A percentile compares a stretch with the other conserved stretches of the same genome.
Conservation (phyloP, 1,139 yeast genomes). For the Diutina siamensis region DNA sequence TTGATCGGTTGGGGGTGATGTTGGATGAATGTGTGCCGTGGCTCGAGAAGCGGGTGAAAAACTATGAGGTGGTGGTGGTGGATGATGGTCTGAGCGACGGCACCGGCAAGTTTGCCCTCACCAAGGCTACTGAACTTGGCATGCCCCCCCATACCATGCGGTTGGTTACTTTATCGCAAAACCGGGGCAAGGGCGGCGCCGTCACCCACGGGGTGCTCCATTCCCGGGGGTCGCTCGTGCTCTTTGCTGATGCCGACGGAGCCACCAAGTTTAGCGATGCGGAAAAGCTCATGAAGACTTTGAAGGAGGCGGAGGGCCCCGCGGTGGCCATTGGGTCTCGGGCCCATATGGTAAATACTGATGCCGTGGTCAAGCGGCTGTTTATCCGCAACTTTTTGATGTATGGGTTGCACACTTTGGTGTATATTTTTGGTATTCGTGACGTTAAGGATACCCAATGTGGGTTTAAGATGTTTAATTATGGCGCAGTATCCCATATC, state of each 20-base stretch:
- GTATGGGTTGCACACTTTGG: conserved; percentile 85
- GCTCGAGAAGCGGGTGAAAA: conserved; percentile 25
- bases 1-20: conserved; percentile 60
- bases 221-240: conserved; percentile 57
- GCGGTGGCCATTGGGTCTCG: conserved; percentile 84
- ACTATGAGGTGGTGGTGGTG: conserved; percentile 72
- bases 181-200: conserved; percentile 97
- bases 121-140: conserved; percentile 38
- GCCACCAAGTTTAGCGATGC: conserved; percentile 79
- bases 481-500: conserved; percentile 47
- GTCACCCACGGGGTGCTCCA: conserved; percentile 87
- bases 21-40: conserved; percentile 62
- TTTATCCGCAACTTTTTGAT: conserved; percentile 80
- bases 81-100: conserved; percentile 89
- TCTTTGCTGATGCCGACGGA: conserved; percentile 98
- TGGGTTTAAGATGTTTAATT: conserved; percentile 87
- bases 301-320: conserved; percentile 20
- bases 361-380: conserved; percentile 89
- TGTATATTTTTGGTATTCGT: conserved; percentile 80
- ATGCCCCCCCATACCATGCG: conserved; percentile 52
- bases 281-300: conserved; percentile 34
- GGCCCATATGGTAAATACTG: conserved; percentile 94
- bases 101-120: conserved; percentile 62
- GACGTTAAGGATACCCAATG: conserved; percentile 89
- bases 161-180: conserved; percentile 54